Base-by-base conservation (phyloP, 805 yeast genomes). In the Alloascoidea africana region DNA sequence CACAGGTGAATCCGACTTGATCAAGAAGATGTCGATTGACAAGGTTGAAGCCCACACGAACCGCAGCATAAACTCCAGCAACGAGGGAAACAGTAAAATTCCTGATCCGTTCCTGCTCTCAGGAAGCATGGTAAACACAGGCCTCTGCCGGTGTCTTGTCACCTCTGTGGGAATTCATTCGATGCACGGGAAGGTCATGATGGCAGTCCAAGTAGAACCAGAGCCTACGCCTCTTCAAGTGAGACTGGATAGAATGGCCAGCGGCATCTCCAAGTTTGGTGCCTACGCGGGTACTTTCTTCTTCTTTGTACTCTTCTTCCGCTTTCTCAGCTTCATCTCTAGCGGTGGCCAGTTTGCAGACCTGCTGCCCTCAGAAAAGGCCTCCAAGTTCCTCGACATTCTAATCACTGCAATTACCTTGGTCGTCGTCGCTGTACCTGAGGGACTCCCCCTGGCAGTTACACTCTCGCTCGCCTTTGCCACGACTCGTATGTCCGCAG, bases 381-480 rank as follows among this genome's bases (percentile, higher is more conserved):
- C 95, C 46, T 74, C 83, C 39, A 70, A 69, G 46, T 87, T 87
- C 48, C 63, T 91, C 62, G 78, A 84, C 49, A 82, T 89, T 40
- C 64, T 91, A 42, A 91, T 91, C 50, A 85, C 91, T 16, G 80
- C 97, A 1, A 81, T 91, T 42, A 86, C 98, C 0, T 70, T 91
- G 47, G 76, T 91, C 18, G 98, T 89, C 13, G 98, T 91, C 37
- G 98, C 98, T 0, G 95, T 91, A n/a, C 98, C 98, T 2, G 98
- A 91, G 60, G 98, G 98, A 43, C 68, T 91, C 40, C 98, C 98
- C 1, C 65, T 91, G 40, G 98, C 98, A 2, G 98, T 91, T 14
- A 91, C 98, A 1, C 65, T 91, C 35, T 95, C 98, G 0, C 65
- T 91, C 46, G 98, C 98, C 0, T 91, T 91, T 63, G 98, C 98